A percentile compares a stretch with the other conserved stretches of the same genome.
phyloP scores from a whole-genome alignment of 345 rosid genomes.

The Melaleuca quinquenervia region DNA sequence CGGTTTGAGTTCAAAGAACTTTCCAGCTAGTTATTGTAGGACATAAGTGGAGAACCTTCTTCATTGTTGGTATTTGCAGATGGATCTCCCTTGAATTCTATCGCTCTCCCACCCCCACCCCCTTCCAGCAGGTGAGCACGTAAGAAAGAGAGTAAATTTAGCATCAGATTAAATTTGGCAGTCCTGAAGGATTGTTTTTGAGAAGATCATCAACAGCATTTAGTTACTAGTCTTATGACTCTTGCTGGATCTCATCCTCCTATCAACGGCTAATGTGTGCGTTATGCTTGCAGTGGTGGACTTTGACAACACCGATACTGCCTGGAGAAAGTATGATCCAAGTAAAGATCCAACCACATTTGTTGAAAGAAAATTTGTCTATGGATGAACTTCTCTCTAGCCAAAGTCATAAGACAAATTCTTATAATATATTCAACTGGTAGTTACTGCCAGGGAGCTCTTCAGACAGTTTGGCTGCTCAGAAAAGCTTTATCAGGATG shows the following conservation, averaged over 20 bases:
- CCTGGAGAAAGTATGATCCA: constrained; percentile 64
- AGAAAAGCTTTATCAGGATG: constrained; percentile 31
- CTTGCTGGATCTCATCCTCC: not conserved
- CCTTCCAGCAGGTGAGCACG: not conserved
- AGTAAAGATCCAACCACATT: constrained; percentile 20
- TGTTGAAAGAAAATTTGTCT: constrained; percentile 1
- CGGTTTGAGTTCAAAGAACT: not conserved
- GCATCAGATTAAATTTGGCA: not conserved
- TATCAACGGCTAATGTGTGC: not conserved
- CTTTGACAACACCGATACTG: constrained; percentile 56
- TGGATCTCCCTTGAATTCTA: not conserved
- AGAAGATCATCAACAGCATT: not conserved
- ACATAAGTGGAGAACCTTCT: not conserved
- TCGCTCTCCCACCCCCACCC: not conserved
- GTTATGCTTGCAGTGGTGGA: constrained; percentile 40
- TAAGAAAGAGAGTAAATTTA: not conserved
- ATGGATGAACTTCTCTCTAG: not conserved
- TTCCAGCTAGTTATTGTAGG: not conserved
- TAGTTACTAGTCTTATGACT: not conserved
- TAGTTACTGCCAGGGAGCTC: constrained; percentile 65
- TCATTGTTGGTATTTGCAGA: not conserved
- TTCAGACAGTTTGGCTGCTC: constrained; percentile 53
- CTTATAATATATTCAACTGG: constrained; percentile 22
- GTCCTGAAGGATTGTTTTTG: not conserved
- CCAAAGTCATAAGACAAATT: not conserved